Percentiles rank a stretch among this genome's conserved stretches.
These are phyloP conservation scores for Candida sp. DNA, from an alignment of 1,139 yeast genomes.

Conservation along the genomic window DNA sequence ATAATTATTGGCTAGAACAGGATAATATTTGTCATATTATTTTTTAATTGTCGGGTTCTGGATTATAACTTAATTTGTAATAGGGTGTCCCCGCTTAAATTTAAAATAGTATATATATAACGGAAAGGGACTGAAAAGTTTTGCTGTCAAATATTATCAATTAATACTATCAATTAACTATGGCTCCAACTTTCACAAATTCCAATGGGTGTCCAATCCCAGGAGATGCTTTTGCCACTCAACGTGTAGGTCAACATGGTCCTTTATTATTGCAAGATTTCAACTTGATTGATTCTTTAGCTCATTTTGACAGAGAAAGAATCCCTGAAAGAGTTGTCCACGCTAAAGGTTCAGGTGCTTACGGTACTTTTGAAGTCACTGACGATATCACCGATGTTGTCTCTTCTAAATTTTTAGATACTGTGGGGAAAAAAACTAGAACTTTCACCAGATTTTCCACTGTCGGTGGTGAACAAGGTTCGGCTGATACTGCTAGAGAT, in stretches of 20 bases:
- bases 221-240: constrained; percentile 62
- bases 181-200: constrained; percentile 55
- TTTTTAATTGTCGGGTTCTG: neutral
- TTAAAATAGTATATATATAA: neutral
- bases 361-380: constrained; percentile 76
- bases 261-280: constrained; percentile 78
- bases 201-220: constrained; percentile 73
- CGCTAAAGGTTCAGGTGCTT: constrained; percentile 89
- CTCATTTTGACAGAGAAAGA: constrained; percentile 86
- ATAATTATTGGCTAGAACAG: neutral
- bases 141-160: too few relatives aligned
- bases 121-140: too few relatives aligned
- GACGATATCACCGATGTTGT: constrained; percentile 78
- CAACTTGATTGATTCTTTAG: constrained; percentile 71
- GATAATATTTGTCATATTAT: neutral
- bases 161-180: constrained; percentile 3
- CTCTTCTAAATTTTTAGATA: constrained; percentile 65
- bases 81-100: neutral
- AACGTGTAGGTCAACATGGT: constrained; percentile 71
- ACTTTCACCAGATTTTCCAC: constrained; percentile 79
- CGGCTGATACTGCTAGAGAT: constrained; percentile 85
- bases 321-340: constrained; percentile 90
- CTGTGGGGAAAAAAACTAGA: constrained; percentile 74
- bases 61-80: neutral
- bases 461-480: constrained; percentile 85